phyloP scores from a whole-genome alignment of 2,329 filamentous ascomycete genomes.

The Chaetomium sp. region DNA sequence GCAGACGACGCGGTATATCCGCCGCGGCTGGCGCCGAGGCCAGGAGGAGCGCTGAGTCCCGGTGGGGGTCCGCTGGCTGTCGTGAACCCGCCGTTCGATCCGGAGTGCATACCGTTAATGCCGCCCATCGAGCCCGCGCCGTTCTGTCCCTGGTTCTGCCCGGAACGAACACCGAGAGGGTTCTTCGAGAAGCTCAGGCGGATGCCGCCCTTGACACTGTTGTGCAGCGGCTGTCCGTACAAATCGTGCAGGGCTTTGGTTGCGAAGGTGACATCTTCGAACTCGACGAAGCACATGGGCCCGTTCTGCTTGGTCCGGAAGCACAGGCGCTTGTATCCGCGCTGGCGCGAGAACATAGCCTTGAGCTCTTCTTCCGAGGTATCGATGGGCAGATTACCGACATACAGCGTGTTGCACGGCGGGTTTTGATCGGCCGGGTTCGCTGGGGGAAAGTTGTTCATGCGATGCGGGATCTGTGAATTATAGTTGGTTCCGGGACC shows the following conservation, averaged over 20 bases:
- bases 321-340: constrained; percentile 90
- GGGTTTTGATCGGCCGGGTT: constrained; percentile 96
- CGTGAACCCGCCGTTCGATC: constrained; percentile 54
- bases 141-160: constrained; percentile 49
- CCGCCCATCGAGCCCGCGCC: constrained; percentile 41
- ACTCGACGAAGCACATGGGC: constrained; percentile 98
- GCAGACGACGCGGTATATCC: constrained; percentile 17
- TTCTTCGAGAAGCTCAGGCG: constrained; percentile 97
- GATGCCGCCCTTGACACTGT: constrained; percentile 91
- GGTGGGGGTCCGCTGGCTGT: constrained; percentile 73
- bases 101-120: constrained; percentile 52
- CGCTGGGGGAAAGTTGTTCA: constrained; percentile 70
- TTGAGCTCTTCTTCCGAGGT: constrained; percentile 95
- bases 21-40: constrained; percentile 41
- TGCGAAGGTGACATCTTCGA: constrained; percentile 86
- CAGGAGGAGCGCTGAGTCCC: constrained; percentile 69
- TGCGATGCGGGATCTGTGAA: constrained; percentile 45
- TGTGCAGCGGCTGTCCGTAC: constrained; percentile 80
- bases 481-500: constrained; percentile 27
- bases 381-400: constrained; percentile 90
- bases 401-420: constrained; percentile 95
- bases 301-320: constrained; percentile 94
- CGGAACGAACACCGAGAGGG: constrained; percentile 81
- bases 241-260: constrained; percentile 86
- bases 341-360: constrained; percentile 83